Conservation (phyloP, 1,284 basidiomycete genomes). For the Rhizoctonia solani region DNA sequence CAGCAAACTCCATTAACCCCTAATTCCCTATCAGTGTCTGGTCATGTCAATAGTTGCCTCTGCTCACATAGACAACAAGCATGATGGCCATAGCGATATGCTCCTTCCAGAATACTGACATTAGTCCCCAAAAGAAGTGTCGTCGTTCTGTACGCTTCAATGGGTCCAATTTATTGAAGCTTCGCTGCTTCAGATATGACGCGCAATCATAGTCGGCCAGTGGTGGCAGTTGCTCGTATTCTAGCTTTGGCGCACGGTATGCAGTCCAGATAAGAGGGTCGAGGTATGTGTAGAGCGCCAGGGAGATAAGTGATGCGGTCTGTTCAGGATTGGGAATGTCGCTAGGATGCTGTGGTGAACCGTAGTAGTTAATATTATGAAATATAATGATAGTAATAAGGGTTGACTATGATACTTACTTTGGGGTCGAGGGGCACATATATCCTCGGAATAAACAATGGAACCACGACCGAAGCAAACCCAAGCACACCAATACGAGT, state of each 20-base stretch:
- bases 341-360: slow-evolving; percentile 24
- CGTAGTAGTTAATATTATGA: slow-evolving; percentile 11
- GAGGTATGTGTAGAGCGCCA: slow-evolving; percentile 45
- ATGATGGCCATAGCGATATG: slow-evolving; percentile 2
- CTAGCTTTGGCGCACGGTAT: slow-evolving; percentile 35
- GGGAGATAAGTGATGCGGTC: slow-evolving; percentile 46
- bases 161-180: slow-evolving; percentile 36
- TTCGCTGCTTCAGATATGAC: slow-evolving; percentile 19
- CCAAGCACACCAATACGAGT: slow-evolving; percentile 34
- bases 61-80: slow-evolving; percentile 2
- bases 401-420: slow-evolving; percentile 42
- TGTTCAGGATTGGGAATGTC: slow-evolving; percentile 46
- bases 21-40: neutral
- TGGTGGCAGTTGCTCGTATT: slow-evolving; percentile 38
- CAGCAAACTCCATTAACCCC: slow-evolving; percentile 34
- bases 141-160: slow-evolving; percentile 14
- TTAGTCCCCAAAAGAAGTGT: slow-evolving; percentile 37
- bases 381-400: slow-evolving; percentile 33
- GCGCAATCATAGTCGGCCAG: slow-evolving; percentile 39
- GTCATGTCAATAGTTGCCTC: neutral
- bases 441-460: slow-evolving; percentile 37
- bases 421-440: slow-evolving; percentile 40
- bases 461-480: slow-evolving; percentile 38
- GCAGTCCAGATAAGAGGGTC: slow-evolving; percentile 44
- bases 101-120: slow-evolving; percentile 36